Percentiles rank a stretch among this genome's conserved stretches.
Evolutionary conservation across 129 eudicot species (phyloP).

Genomic region (Escallonia rubra): DNA sequence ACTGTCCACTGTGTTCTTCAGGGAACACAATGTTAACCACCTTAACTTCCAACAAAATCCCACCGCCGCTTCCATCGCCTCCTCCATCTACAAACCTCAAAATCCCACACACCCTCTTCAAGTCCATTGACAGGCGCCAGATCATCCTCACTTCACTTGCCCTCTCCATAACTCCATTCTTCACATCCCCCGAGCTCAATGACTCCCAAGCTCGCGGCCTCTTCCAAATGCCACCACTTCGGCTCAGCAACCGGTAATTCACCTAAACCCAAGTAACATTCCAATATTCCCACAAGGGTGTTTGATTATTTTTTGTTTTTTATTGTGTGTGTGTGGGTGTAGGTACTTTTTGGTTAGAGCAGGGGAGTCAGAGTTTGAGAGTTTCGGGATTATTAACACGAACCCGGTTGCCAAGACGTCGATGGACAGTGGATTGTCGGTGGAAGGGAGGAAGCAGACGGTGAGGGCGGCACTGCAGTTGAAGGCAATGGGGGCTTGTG

Average conservation of each 20-base stretch:
- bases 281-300: neutral
- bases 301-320: neutral
- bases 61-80: constrained; percentile 19
- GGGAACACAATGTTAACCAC: constrained; percentile 3
- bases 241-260: constrained; percentile 71
- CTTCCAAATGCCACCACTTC: constrained; percentile 95
- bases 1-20: too few species aligned
- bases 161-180: constrained; percentile 42
- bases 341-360: constrained; percentile 96
- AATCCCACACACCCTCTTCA: constrained; percentile 12
- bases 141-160: constrained; percentile 57
- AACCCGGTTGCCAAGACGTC: constrained; percentile 97
- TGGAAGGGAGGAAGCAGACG: constrained; percentile 71
- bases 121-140: constrained; percentile 51
- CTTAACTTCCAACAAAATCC: constrained; percentile 17
- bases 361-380: constrained; percentile 90
- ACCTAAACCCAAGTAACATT: too few species aligned
- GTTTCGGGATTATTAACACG: constrained; percentile 80
- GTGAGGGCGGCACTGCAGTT: constrained; percentile 76
- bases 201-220: constrained; percentile 64
- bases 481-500: constrained; percentile 85
- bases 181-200: constrained; percentile 16
- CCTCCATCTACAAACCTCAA: constrained; percentile 25
- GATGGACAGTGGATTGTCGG: constrained; percentile 78
- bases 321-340: neutral